Base-by-base conservation (phyloP, 139 green algal genomes). In the Chlamydomonas schloesseri region DNA sequence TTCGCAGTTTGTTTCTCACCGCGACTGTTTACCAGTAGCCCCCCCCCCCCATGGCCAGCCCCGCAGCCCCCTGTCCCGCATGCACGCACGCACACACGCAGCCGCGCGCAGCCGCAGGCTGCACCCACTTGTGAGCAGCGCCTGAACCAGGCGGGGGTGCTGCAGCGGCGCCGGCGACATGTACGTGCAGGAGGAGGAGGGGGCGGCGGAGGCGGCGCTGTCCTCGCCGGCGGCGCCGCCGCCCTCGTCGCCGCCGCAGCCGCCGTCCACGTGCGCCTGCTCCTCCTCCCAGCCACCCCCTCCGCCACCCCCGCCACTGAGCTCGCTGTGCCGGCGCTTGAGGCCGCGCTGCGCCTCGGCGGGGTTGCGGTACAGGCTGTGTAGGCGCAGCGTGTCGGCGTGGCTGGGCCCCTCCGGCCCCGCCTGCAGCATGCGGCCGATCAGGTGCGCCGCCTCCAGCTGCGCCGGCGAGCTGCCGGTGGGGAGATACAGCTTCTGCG, bases 71-170 rank as follows among this genome's bases (percentile, higher is more conserved):
- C n/a, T n/a, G n/a, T n/a, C n/a, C n/a, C n/a, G n/a, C n/a, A n/a
- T n/a, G n/a, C n/a, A n/a, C n/a, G n/a, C n/a, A n/a, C n/a, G n/a
- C n/a, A n/a, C n/a, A n/a, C n/a, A n/a, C n/a, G n/a, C n/a, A n/a
- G n/a, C n/a, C n/a, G n/a, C n/a, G n/a, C n/a, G n/a, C n/a, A n/a
- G n/a, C n/a, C n/a, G n/a, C n/a, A n/a, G 62, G 24, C 62, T 11
- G 2, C 3, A 72, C 78, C 23, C 78, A 84, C 78, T 37, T 67
- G 78, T 47, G 29, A 84, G 78, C 64, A 84, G 78, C 46, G 47
- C 33, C 78, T 84, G 65, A 46, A 84, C 21, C 78, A 84, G 78
- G 46, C 78, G 64, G 2, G 78, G 78, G 65, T 84, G 78, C 67
- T 84, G 78, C 78, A 84, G 64, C 78, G 78, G 65, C 78, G 65